A percentile compares a stretch with the other conserved stretches of the same genome.
Conservation (phyloP, 2,329 filamentous ascomycete genomes). For the Curvularia sp. region DNA sequence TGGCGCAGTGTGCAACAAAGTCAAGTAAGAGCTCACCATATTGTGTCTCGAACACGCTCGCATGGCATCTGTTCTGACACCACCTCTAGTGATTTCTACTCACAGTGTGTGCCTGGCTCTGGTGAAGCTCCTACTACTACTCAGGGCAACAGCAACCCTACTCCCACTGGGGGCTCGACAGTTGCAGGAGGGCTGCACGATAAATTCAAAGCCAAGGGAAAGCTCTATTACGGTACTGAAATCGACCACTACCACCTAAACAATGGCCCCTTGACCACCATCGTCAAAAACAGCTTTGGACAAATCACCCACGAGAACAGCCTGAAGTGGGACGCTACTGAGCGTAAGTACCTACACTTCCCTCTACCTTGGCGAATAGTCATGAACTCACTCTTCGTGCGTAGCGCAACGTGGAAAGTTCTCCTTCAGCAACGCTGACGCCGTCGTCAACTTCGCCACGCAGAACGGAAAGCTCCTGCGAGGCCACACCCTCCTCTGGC, state of each 20-base stretch:
- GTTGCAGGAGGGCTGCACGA: constrained; percentile 1
- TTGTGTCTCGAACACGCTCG: neutral
- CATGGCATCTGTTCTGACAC: no score
- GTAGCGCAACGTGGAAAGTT: constrained; percentile 52
- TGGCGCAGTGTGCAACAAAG: constrained; percentile 49
- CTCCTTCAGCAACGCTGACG: constrained; percentile 64
- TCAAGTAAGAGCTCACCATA: neutral
- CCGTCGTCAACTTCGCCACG: constrained; percentile 66
- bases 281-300: constrained; percentile 63
- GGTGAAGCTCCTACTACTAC: constrained; percentile 9
- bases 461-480: constrained; percentile 65
- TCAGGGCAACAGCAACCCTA: neutral
- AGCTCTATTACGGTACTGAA: constrained; percentile 68
- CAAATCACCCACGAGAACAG: constrained; percentile 71
- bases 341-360: constrained; percentile 49
- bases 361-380: neutral
- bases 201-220: constrained; percentile 65
- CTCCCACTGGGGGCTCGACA: constrained; percentile 11
- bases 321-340: constrained; percentile 71
- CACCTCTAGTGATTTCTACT: constrained; percentile 54
- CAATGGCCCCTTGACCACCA: constrained; percentile 63
- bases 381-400: neutral
- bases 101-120: constrained; percentile 49
- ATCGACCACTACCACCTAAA: constrained; percentile 63
- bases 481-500: constrained; percentile 71